These are phyloP conservation scores for Andrographis paniculata DNA, from an alignment of 305 asterid genomes.

Conservation along the genomic window DNA sequence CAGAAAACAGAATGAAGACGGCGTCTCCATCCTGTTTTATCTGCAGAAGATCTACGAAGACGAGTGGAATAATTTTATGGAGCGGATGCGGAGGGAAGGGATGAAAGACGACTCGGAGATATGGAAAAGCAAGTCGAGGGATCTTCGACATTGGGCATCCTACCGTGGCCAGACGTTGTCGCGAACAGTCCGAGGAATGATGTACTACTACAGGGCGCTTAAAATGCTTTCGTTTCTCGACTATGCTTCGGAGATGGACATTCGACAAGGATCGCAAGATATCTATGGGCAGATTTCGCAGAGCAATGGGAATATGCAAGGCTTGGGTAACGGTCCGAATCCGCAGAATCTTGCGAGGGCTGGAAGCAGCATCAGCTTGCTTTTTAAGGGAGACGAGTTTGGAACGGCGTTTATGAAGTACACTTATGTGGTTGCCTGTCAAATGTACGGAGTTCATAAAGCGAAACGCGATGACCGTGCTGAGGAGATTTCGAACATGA, in stretches of 20 bases:
- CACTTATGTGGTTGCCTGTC: conserved; percentile 89
- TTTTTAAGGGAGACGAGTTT: conserved; percentile 69
- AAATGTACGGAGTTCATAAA: conserved; percentile 86
- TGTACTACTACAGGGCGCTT: conserved; percentile 91
- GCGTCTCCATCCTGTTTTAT: conserved; percentile 76
- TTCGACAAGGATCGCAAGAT: conserved; percentile 62
- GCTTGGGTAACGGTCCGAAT: conserved; percentile 20
- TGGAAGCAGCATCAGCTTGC: conserved; percentile 63
- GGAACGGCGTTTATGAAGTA: conserved; percentile 80
- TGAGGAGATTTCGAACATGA: conserved; percentile 71
- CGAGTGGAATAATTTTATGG: conserved; percentile 86
- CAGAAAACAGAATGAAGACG: conserved; percentile 83
- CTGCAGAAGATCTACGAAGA: conserved; percentile 82
- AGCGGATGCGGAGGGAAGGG: conserved; percentile 84
- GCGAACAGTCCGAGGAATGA: conserved; percentile 96
- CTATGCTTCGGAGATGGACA: conserved; percentile 80
- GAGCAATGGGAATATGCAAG: conserved; percentile 26
- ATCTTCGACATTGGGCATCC: conserved; percentile 90
- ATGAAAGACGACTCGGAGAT: conserved; percentile 56
- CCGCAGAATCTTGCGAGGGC: conserved; percentile 52
- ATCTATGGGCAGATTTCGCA: conserved; percentile 37
- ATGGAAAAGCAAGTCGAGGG: conserved; percentile 57
- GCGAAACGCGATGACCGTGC: conserved; percentile 71
- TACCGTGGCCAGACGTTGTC: conserved; percentile 92
- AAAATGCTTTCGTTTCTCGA: conserved; percentile 92